Conservation (phyloP, 805 yeast species). For the Cyberlindnera xishuangbannaensis region DNA sequence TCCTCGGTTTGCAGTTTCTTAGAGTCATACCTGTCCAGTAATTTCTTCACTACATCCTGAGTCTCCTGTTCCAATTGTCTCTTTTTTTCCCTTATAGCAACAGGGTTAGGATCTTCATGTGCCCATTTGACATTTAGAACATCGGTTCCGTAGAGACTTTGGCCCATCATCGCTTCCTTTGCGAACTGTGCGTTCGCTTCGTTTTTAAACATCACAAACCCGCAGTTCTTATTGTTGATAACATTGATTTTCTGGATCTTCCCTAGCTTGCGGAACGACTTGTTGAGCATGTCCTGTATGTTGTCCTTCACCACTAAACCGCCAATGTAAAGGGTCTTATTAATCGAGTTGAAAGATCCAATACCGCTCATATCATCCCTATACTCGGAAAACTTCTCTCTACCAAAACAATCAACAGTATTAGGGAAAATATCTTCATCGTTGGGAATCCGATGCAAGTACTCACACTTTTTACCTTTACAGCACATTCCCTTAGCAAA, state of each 20-base stretch:
- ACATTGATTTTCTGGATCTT: slow-evolving; percentile 61
- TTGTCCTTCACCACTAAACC: slow-evolving; percentile 36
- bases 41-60: slow-evolving; percentile 37
- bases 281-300: slow-evolving; percentile 31
- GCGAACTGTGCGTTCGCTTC: slow-evolving; percentile 90
- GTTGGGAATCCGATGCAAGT: slow-evolving; percentile 70
- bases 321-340: slow-evolving; percentile 77
- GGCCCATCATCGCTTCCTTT: slow-evolving; percentile 89
- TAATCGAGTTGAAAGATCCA: slow-evolving; percentile 68
- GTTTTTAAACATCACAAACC: slow-evolving; percentile 64
- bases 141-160: slow-evolving; percentile 62
- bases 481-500: slow-evolving; percentile 88
- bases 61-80: slow-evolving; percentile 25
- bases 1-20: slow-evolving; percentile 18
- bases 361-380: slow-evolving; percentile 94
- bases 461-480: slow-evolving; percentile 70
- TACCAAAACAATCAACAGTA: slow-evolving; percentile 84
- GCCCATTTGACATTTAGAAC: slow-evolving; percentile 81
- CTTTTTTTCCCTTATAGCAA: slow-evolving; percentile 41
- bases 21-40: slow-evolving; percentile 32
- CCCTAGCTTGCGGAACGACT: slow-evolving; percentile 71
- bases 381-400: slow-evolving; percentile 77
- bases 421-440: slow-evolving; percentile 52
- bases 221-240: slow-evolving; percentile 58
- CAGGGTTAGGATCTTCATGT: slow-evolving; percentile 77